Conservation (phyloP, 2,329 filamentous ascomycete genomes). For the Emmonsiellopsis sp. region DNA sequence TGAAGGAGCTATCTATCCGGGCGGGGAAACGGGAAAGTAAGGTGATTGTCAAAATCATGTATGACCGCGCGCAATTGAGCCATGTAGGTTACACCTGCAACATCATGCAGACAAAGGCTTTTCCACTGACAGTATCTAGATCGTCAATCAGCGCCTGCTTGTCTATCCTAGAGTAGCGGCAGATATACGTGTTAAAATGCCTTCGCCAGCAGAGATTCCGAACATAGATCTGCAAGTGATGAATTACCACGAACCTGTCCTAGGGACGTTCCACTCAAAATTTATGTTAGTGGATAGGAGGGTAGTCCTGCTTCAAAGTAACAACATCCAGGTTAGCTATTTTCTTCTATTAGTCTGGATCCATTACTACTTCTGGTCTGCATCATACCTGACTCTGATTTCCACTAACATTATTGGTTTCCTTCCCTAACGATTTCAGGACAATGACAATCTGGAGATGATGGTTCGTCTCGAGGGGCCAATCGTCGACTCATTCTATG, state of each 20-base stretch:
- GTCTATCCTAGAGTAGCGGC: constrained; percentile 52
- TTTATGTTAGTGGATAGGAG: constrained; percentile 67
- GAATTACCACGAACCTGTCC: constrained; percentile 59
- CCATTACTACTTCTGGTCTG: background rate
- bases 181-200: constrained; percentile 49
- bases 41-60: constrained; percentile 63
- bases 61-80: constrained; percentile 58
- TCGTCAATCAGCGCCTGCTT: constrained; percentile 54
- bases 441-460: constrained; percentile 77
- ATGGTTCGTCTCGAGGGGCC: constrained; percentile 66
- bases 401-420: background rate
- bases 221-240: constrained; percentile 63
- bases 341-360: background rate
- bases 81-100: constrained; percentile 35
- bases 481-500: constrained; percentile 67
- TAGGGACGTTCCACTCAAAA: constrained; percentile 71
- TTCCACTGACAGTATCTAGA: constrained; percentile 14
- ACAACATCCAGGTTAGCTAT: constrained; percentile 52
- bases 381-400: background rate
- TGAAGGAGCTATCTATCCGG: constrained; percentile 59
- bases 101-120: background rate
- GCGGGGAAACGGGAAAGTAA: constrained; percentile 48
- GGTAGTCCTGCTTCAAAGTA: constrained; percentile 63
- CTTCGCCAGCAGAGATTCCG: constrained; percentile 55
- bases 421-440: constrained; percentile 19